Evolutionary conservation across 164 flowering plant species (phyloP), one percentile per base, ranked within the genome.

Genomic region (Magnolia officinalis): DNA sequence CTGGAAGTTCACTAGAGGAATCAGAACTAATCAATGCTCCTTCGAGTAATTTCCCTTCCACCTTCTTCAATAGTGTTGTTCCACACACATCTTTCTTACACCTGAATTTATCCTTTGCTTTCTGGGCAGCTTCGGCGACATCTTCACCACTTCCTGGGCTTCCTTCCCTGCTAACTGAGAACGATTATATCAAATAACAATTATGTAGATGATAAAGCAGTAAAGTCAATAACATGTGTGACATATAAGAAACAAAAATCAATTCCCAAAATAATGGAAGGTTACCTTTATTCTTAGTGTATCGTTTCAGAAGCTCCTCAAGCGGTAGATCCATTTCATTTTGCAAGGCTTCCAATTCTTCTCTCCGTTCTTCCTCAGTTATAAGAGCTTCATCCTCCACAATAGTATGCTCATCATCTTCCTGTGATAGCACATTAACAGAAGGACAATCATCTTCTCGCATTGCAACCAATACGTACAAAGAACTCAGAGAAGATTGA

Each of bases 341-440:
- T 8, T 83, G 95, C 85, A 96, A 78, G 72, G 94, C 98, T 73
- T 80, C 92, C 86, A 96, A 75, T 84, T 96, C 98, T 80, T 91
- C 97, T 76, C 78, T 85, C 79, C 98, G 86, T 85, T 96, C 99
- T 76, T 92, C 90, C 81, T 82, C 84, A 52, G 98, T 93, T 77
- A 94, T 89, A 71, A 85, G 88, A 68, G 95, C 95, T 81, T 94
- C 99, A 84, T 96, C 99, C 80, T 90, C 94, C 81, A 90, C 98
- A 74, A 94, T 81, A 14, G 98, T 96, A 64, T 84, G 93, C 84
- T 96, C 98, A 83, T 94, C 96, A 80, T 96, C 99, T 85, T 90
- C 98, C 99, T 96, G 87, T 78, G 84, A 79, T 85, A 80, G 77
- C n/a, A 84, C 20, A 66, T 83, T 64, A 72, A 13, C 18, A 49